Evolutionary conservation across 2,329 filamentous ascomycete genomes (phyloP), one percentile per base, ranked within the genome.

Genomic region (Boeremia lycopersici): DNA sequence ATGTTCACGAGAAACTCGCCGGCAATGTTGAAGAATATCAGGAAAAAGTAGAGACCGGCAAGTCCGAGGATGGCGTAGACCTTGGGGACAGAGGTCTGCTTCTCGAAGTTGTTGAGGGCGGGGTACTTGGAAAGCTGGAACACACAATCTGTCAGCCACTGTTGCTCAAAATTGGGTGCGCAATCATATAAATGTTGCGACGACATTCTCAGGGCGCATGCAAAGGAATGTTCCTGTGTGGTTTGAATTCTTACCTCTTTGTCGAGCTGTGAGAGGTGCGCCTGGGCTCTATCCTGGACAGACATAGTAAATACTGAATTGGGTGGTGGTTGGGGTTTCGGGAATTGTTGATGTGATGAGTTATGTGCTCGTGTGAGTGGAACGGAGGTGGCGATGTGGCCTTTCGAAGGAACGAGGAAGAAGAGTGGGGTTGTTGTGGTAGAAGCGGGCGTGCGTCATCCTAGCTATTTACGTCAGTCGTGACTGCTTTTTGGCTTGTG

Each of bases 11-110:
- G 82, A 72, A 95, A 89, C 79, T 93, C 90, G 68, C 91, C 90
- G 62, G 89, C 91, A 63, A 95, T 89, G 84, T 96, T 96, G 84
- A 96, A 92, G 81, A 95, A 87, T 79, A 95, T 90, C 68, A 95
- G 86, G 82, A 93, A 91, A 81, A 95, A 91, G 83, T 96, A 96
- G 64, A 93, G 85, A 46, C 87, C 87, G 57, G 78, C 88, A 54
- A 91, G 73, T 68, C 90, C 91, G 67, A 93, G 87, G 72, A 90
- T 84, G 63, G 86, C 88, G 76, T 96, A 95, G 71, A 90, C 88
- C 83, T 96, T 96, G 74, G 91, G 91, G 45, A 95, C 84, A 54
- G 85, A 87, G 62, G 88, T 89, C 78, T 90, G 87, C 84, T 88
- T 90, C 85, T 96, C 91, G 71, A 95, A 84, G 80, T 93, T 91